A percentile compares a stretch with the other conserved stretches of the same genome.
Evolutionary conservation across 2,329 filamentous ascomycete genomes (phyloP).

Genomic region (Aspergillus eucalypticola): DNA sequence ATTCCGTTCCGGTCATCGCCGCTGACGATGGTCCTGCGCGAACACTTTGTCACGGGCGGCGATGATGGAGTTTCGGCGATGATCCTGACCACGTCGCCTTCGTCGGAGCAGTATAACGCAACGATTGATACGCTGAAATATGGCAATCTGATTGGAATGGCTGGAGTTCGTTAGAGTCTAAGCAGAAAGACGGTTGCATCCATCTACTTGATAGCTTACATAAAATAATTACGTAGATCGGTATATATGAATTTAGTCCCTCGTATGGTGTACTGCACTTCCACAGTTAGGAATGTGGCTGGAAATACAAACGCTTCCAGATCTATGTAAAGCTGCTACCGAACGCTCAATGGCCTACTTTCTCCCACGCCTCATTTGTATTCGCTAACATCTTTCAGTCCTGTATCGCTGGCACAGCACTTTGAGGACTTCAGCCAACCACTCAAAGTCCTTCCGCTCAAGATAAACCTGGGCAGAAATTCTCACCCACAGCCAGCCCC

Average conservation of each 20-base stretch:
- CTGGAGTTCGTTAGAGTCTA: constrained; percentile 8
- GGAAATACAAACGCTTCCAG: too few species aligned
- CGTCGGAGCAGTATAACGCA: constrained; percentile 38
- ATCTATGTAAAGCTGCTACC: too few species aligned
- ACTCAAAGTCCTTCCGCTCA: constrained; percentile 76
- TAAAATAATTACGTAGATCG: too few species aligned
- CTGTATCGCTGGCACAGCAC: constrained; percentile 46
- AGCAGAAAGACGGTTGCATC: too few species aligned
- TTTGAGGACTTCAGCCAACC: constrained; percentile 61
- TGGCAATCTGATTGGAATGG: constrained; percentile 42
- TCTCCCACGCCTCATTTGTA: too few species aligned
- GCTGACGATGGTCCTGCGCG: constrained; percentile 47
- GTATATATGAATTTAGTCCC: too few species aligned
- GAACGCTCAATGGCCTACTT: too few species aligned
- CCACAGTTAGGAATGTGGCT: too few species aligned
- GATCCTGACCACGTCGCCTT: constrained; percentile 45
- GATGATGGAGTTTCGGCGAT: constrained; percentile 33
- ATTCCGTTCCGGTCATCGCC: constrained; percentile 47
- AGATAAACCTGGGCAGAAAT: constrained; percentile 82
- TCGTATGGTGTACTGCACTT: too few species aligned
- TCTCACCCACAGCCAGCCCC: constrained; percentile 66
- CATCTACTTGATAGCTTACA: too few species aligned
- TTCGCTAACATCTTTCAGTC: too few species aligned
- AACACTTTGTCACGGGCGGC: constrained; percentile 34
- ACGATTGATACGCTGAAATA: constrained; percentile 50